Base-by-base conservation (phyloP, 176 grass and related monocot genomes). In the Elaeis guineensis region DNA sequence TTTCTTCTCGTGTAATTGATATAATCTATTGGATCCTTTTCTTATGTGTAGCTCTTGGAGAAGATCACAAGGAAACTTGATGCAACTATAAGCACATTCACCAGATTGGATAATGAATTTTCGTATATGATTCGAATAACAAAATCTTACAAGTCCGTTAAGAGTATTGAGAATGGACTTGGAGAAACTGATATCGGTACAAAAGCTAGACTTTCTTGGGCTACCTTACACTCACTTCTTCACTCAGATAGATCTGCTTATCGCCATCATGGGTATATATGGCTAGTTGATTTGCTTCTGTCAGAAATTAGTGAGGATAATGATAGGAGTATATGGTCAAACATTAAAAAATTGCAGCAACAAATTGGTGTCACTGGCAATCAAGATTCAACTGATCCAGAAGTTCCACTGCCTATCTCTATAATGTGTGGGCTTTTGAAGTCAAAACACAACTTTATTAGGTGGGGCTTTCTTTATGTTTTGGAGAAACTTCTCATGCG, bases 191-290 rank as follows among this genome's bases (percentile, higher is more conserved):
- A 85, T 64, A 69, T 83, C 57, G 23, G 62, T 22, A 51, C 75
- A 35, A 82, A 83, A 72, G 84, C 84, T 67, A 88, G 82, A 69
- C 54, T 98, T 74, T 90, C 81, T 61, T 92, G 87, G 87, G 72
- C 78, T 59, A 92, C 84, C 12, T 78, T 98, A 56, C 87, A 89
- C 72, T 89, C 87, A 52, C 84, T 98, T 64, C 84, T 98, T 75
- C 87, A 92, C 65, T 85, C 87, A 25, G 84, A 90, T 14, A 89
- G 81, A 58, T 81, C 79, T 76, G 80, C 87, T 69, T 89, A 82
- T 57, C 89, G 87, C 51, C 93, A 98, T 62, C 87, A 98, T 91
- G 93, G 93, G 63, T 98, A 92, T 84, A 89, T 92, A 69, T 98
- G 93, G 87, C 70, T 98, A 63, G 87, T 92, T 54, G 93, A 98